Conservation (phyloP, 805 yeast species). For the Kluyveromyces dobzhanskii region DNA sequence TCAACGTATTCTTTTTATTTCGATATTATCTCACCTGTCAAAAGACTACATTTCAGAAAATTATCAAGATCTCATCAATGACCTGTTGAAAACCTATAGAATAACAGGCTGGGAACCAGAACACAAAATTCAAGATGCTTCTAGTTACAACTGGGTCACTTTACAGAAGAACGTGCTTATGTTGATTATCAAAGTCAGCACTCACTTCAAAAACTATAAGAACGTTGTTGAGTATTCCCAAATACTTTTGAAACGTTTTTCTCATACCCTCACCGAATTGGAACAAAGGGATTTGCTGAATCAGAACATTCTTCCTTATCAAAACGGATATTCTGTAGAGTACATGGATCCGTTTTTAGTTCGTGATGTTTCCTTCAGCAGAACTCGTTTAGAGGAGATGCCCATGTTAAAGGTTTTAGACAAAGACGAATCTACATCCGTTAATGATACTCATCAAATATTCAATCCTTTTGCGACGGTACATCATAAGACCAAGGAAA, state of each 20-base stretch:
- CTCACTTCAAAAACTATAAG: slow-evolving; percentile 38
- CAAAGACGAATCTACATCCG: slow-evolving; percentile 8
- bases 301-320: slow-evolving; percentile 19
- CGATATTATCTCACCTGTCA: slow-evolving; percentile 36
- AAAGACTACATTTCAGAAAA: slow-evolving; percentile 14
- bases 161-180: slow-evolving; percentile 49
- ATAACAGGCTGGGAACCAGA: slow-evolving; percentile 35
- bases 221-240: slow-evolving; percentile 42
- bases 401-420: slow-evolving; percentile 7
- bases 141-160: slow-evolving; percentile 42
- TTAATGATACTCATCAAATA: slow-evolving; percentile 34
- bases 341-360: slow-evolving; percentile 75
- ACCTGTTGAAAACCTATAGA: slow-evolving; percentile 46
- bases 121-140: slow-evolving; percentile 16
- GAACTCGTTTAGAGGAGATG: slow-evolving; percentile 18
- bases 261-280: slow-evolving; percentile 42
- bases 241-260: slow-evolving; percentile 46
- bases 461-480: slow-evolving; percentile 47
- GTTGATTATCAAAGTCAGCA: slow-evolving; percentile 45
- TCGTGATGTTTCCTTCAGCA: slow-evolving; percentile 37
- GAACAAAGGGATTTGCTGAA: slow-evolving; percentile 46
- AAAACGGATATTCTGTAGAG: slow-evolving; percentile 14
- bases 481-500: slow-evolving; percentile 8
- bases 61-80: slow-evolving; percentile 38
- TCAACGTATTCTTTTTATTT: slow-evolving; percentile 52